These are phyloP conservation scores for Cordyceps militaris DNA, from an alignment of 2,329 filamentous ascomycete genomes.

Conservation along the genomic window DNA sequence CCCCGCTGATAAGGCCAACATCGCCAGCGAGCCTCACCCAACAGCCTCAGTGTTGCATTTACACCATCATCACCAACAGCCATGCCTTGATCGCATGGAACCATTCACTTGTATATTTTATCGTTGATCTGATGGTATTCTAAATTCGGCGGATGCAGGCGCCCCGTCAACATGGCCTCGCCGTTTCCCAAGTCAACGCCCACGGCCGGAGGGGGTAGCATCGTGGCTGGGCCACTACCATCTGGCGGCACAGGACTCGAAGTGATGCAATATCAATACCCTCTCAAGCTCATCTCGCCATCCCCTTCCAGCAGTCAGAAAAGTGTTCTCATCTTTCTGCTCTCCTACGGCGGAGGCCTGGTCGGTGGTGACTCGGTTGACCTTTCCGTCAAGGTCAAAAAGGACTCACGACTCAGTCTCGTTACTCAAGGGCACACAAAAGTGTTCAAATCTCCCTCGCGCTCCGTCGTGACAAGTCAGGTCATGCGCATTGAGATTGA, in stretches of 20 bases:
- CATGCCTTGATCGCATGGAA: neutral
- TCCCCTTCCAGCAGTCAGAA: slow-evolving; percentile 55
- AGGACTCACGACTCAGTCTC: slow-evolving; percentile 58
- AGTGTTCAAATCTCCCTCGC: slow-evolving; percentile 72
- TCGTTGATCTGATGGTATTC: no score
- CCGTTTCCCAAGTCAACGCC: slow-evolving; percentile 72
- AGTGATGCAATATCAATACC: slow-evolving; percentile 81
- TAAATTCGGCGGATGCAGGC: no score
- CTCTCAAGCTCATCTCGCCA: slow-evolving; percentile 86
- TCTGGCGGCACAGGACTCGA: slow-evolving; percentile 64
- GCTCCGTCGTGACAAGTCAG: slow-evolving; percentile 51
- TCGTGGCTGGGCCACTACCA: slow-evolving; percentile 67
- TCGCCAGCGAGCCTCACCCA: no score
- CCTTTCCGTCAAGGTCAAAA: slow-evolving; percentile 60
- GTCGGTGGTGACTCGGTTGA: slow-evolving; percentile 80
- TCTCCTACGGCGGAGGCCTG: slow-evolving; percentile 91
- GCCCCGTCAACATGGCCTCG: slow-evolving; percentile 41
- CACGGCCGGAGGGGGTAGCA: slow-evolving; percentile 67
- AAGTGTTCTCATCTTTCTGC: slow-evolving; percentile 75
- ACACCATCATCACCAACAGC: no score
- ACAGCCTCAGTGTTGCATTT: no score
- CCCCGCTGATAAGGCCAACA: no score
- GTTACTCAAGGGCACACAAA: slow-evolving; percentile 82
- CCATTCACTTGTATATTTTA: no score
- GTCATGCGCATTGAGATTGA: slow-evolving; percentile 44